These are phyloP conservation scores for Colletotrichum euphorbiae DNA, from an alignment of 2,329 filamentous ascomycete genomes.

Conservation along the genomic window DNA sequence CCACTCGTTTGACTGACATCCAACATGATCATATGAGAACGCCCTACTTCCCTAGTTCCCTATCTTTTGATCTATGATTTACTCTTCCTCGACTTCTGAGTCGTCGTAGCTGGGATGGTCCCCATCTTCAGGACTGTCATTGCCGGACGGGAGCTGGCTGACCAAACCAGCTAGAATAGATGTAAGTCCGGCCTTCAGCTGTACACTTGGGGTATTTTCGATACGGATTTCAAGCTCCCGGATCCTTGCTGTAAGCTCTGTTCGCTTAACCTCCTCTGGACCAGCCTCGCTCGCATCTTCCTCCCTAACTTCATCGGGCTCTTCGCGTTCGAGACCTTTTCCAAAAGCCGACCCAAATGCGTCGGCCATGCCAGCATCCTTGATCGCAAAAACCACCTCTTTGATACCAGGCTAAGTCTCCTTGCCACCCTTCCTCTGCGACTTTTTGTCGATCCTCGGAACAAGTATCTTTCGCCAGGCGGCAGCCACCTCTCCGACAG, in stretches of 20 bases:
- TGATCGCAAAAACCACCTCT: slow-evolving; percentile 70
- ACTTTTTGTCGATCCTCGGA: slow-evolving; percentile 38
- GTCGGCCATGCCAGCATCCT: slow-evolving; percentile 61
- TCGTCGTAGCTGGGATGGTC: background rate
- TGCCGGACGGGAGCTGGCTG: slow-evolving; percentile 41
- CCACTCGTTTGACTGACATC: too few species aligned
- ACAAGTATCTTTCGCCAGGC: slow-evolving; percentile 58
- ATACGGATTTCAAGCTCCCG: slow-evolving; percentile 44
- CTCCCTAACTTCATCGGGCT: slow-evolving; percentile 6
- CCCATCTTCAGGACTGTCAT: background rate
- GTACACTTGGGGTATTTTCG: slow-evolving; percentile 43
- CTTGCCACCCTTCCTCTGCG: slow-evolving; percentile 42
- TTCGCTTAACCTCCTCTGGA: background rate
- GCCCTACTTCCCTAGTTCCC: too few species aligned
- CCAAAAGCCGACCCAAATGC: slow-evolving; percentile 64
- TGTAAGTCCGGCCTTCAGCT: slow-evolving; percentile 45
- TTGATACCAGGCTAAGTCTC: slow-evolving; percentile 58
- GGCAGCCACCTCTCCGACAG: slow-evolving; percentile 66
- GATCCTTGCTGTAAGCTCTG: slow-evolving; percentile 47
- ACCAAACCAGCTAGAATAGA: slow-evolving; percentile 44
- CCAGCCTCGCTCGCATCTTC: slow-evolving; percentile 22
- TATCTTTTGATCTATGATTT: background rate
- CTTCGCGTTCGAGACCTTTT: slow-evolving; percentile 49
- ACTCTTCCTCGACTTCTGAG: background rate
- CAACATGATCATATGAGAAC: too few species aligned